A percentile compares a stretch with the other conserved stretches of the same genome.
These are phyloP conservation scores for Crithidia acanthocephali DNA, from an alignment of 208 protist genomes.

Conservation along the genomic window DNA sequence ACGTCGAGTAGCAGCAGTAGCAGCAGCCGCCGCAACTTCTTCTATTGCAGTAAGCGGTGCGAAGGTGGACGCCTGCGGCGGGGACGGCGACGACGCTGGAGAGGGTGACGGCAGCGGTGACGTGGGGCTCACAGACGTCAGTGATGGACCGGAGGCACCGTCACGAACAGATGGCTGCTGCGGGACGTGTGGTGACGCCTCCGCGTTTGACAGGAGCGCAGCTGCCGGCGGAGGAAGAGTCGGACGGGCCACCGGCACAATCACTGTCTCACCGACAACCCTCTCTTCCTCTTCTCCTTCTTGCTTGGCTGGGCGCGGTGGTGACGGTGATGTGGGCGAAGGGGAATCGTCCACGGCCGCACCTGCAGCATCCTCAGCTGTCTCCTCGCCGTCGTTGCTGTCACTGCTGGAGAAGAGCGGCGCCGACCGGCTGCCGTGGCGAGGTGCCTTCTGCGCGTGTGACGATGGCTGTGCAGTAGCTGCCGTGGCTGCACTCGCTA, in stretches of 20 bases:
- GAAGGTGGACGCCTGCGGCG: not conserved
- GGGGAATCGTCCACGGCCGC: no score
- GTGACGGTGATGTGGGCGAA: not conserved
- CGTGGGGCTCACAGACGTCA: not conserved
- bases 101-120: not conserved
- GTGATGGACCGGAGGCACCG: not conserved
- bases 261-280: not conserved
- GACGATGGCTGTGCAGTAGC: not conserved
- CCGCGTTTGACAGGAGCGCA: not conserved
- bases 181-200: not conserved
- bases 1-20: not conserved
- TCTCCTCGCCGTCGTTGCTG: not conserved
- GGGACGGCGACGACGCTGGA: not conserved
- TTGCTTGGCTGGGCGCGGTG: not conserved
- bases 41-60: not conserved
- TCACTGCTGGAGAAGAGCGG: constrained; percentile 7
- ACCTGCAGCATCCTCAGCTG: not conserved
- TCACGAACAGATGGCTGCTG: not conserved
- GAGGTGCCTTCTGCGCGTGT: not conserved
- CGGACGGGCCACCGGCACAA: not conserved
- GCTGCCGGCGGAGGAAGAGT: not conserved
- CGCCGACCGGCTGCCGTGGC: constrained; percentile 9
- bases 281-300: not conserved
- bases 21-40: not conserved
- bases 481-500: no score